A percentile compares a stretch with the other conserved stretches of the same genome.
Conservation (phyloP, 129 eudicot genomes). For the Smallanthus sonchifolius region DNA sequence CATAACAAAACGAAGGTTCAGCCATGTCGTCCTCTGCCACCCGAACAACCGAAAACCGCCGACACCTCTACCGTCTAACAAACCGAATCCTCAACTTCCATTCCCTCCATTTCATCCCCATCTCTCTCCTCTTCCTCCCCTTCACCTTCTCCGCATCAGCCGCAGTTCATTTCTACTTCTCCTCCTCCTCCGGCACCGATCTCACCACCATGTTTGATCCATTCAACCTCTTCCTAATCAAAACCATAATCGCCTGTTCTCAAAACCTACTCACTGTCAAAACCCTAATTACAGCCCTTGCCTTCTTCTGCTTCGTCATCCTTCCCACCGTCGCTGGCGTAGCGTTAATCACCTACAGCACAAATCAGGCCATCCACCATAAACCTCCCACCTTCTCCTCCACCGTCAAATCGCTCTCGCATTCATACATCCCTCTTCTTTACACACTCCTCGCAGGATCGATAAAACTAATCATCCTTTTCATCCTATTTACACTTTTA, state of each 20-base stretch:
- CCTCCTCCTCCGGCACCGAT: conserved; percentile 13
- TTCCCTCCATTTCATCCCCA: conserved; percentile 54
- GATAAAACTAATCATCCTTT: background rate
- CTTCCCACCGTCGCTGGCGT: conserved; percentile 8
- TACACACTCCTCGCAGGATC: conserved; percentile 5
- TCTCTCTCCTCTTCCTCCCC: conserved; percentile 62
- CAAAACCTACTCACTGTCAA: conserved; percentile 25
- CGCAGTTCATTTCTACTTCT: conserved; percentile 19
- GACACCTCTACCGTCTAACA: conserved; percentile 27
- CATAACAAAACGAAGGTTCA: background rate
- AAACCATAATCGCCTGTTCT: background rate
- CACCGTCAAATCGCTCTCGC: conserved; percentile 14
- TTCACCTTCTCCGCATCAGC: conserved; percentile 38
- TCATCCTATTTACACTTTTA: background rate
- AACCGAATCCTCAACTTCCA: conserved; percentile 36
- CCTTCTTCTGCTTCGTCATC: background rate
- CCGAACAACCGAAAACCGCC: conserved; percentile 20
- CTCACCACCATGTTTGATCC: conserved; percentile 27
- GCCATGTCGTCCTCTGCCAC: conserved; percentile 17
- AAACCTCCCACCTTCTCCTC: conserved; percentile 17
- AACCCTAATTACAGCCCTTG: background rate
- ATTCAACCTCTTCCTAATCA: background rate
- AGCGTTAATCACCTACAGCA: conserved; percentile 15
- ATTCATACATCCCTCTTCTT: conserved; percentile 4
- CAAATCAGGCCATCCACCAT: conserved; percentile 1